Base-by-base conservation (phyloP, 2,329 filamentous ascomycete genomes). In the Macrophomina phaseolina region DNA sequence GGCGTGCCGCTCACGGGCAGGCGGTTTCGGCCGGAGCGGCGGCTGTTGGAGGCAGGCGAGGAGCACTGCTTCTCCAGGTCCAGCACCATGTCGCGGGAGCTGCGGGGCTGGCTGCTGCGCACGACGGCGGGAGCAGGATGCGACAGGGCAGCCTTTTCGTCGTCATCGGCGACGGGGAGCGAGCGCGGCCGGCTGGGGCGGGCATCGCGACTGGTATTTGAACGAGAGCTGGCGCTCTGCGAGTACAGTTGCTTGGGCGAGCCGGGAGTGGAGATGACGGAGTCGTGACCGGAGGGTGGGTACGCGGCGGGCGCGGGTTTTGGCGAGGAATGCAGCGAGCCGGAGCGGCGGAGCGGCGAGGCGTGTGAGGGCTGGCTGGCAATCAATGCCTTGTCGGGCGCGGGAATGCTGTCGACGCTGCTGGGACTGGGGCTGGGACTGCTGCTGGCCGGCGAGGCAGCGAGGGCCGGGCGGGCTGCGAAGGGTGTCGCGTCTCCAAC, bases 181-280 rank as follows among this genome's bases (percentile, higher is more conserved):
- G 72, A 70, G 32, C 68, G 70, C 69, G 23, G 62, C 68, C 32
- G 67, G 69, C 51, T 36, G 23, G 48, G 58, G 16, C 46, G 53
- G 45, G 58, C 56, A 68, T 64, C 63, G 51, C 34, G 75, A 38
- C 73, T 73, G 70, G 75, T 71, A 73, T 75, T 75, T 72, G 74
- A 75, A 71, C 14, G 38, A 6, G 53, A 66, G 18, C 67, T 65
- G 52, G 73, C 74, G 71, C 76, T 78, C 71, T 76, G 74, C 71
- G 75, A 72, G 38, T 72, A 73, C 14, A 73, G 74, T 32, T 69
- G 64, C 67, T 75, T 76, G 49, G 75, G 76, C 48, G 66, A 68
- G 53, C 77, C 75, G 23, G 75, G 76, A 56, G 76, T 72, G 48
- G 77, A 78, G 68, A 79, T 76, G 71, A 79, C 76, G 30, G 76